Base-by-base conservation (phyloP, 495 filamentous ascomycete genomes). In the Mycothermus thermophilus region DNA sequence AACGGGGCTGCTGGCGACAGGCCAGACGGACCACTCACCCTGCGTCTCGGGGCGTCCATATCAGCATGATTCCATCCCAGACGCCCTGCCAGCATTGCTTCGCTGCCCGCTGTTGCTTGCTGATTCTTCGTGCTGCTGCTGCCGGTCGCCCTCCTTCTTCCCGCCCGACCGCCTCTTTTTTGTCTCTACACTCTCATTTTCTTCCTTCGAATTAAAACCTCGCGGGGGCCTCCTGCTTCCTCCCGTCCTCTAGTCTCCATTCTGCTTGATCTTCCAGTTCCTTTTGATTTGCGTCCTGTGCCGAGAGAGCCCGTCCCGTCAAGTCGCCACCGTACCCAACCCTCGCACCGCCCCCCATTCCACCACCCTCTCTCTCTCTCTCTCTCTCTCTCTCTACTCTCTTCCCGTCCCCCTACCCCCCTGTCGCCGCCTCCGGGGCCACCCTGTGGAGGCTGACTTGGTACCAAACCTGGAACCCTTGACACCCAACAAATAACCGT, bases 151-250 rank as follows among this genome's bases (percentile, higher is more conserved):
- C 42, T 48, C 41, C 19, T 40, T 43, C 41, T 37, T 44, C 38
- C 21, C 27, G 22, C 30, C 41, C n/a, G 32, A 40, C 42, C 44
- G 25, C 36, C 37, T 28, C 15, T 42, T 46, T 57, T 42, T 43
- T 49, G 43, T 52, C 61, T 38, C 47, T 58, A 55, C n/a, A n/a
- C n/a, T n/a, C n/a, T n/a, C n/a, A n/a, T n/a, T n/a, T n/a, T n/a
- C n/a, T n/a, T n/a, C n/a, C n/a, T n/a, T n/a, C n/a, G n/a, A n/a
- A 41, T 60, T 54, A 44, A 46, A 35, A 34, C 36, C 30, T 14
- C 30, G 45, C 32, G 35, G 44, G 42, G 40, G 34, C 32, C 51
- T 45, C 44, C 37, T 37, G 27, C 39, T 37, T 25, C 34, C 37
- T 29, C 44, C 29, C 41, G 45, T 26, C 31, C 44, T 37, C 36